These are phyloP conservation scores for Stenocarpella maydis DNA, from an alignment of 2,329 filamentous ascomycete genomes.

Conservation along the genomic window DNA sequence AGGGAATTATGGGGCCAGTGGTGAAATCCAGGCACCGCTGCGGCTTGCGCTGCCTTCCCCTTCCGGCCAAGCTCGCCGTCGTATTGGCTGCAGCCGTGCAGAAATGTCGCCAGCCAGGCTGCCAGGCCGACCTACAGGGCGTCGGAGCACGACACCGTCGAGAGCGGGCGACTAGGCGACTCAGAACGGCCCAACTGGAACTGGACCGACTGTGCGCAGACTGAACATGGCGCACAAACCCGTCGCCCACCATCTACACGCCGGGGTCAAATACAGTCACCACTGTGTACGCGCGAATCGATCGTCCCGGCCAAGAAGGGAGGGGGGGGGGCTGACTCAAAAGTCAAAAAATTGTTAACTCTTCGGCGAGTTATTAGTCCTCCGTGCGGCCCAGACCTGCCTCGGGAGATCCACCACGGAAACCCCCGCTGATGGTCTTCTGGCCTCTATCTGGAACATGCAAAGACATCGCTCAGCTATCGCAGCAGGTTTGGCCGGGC, in stretches of 20 bases:
- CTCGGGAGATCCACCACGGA: background rate
- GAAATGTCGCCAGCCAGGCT: background rate
- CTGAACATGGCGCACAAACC: background rate
- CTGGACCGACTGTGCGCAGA: background rate
- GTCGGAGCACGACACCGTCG: slow-evolving; percentile 8
- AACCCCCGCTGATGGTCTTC: background rate
- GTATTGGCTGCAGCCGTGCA: slow-evolving; percentile 16
- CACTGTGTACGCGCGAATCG: background rate
- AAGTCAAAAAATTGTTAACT: background rate
- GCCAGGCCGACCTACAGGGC: background rate
- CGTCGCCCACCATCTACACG: background rate
- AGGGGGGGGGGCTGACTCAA: background rate
- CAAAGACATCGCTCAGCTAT: background rate
- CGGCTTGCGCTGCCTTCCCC: slow-evolving; percentile 26
- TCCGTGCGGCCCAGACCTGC: slow-evolving; percentile 11
- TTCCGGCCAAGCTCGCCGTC: slow-evolving; percentile 25
- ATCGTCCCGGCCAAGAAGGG: background rate
- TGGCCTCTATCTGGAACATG: too few relatives aligned
- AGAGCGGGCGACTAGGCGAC: background rate
- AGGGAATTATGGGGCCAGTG: background rate
- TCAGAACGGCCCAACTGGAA: background rate
- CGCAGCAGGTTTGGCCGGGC: background rate
- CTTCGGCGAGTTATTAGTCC: background rate
- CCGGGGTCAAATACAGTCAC: background rate
- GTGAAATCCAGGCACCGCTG: slow-evolving; percentile 13